Base-by-base conservation (phyloP, 176 grass and related monocot genomes). In the Poa annua region DNA sequence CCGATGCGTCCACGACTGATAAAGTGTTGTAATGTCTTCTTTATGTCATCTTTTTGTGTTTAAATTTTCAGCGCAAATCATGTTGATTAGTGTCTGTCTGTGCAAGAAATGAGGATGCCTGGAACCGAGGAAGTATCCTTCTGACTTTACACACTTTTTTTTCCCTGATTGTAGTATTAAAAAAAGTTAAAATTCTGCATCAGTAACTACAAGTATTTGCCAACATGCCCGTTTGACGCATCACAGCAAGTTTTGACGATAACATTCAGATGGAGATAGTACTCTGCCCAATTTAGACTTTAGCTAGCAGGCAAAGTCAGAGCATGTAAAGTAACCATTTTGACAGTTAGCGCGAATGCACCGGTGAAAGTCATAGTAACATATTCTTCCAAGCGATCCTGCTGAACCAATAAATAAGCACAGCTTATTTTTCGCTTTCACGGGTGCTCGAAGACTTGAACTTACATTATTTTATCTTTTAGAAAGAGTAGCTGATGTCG, bases 51-150 rank as follows among this genome's bases (percentile, higher is more conserved):
- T 83, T 21, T 66, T 19, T 44, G 17, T 19, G 66, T 61, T 29
- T 29, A 56, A 55, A 24, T 42, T 59, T 81, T 86, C 55, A 66
- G 24, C 4, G 54, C n/a, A 41, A 62, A 76, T 57, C 36, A 53
- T 62, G 42, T 52, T 53, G 60, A 80, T 42, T 45, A 52, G 11
- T 76, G 63, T 15, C 22, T 26, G 22, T 82, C 72, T 82, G 8
- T 33, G 3, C 55, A 82, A 73, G 35, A 71, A 57, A 81, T n/a
- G 51, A 2, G 20, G 52, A 53, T 47, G 22, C 1, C 4, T 47
- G 36, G 15, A 33, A 63, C 17, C 21, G 12, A 25, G 36, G 16
- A 38, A 15, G 11, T 26, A 36, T 36, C 35, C 35, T 36, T 36
- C 35, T 36, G 35, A 36, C 35, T 36, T 36, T 36, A 36, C 35